Evolutionary conservation across 1,284 basidiomycete genomes (phyloP), one percentile per base, ranked within the genome.

Genomic region (Hymenochaete sp.): DNA sequence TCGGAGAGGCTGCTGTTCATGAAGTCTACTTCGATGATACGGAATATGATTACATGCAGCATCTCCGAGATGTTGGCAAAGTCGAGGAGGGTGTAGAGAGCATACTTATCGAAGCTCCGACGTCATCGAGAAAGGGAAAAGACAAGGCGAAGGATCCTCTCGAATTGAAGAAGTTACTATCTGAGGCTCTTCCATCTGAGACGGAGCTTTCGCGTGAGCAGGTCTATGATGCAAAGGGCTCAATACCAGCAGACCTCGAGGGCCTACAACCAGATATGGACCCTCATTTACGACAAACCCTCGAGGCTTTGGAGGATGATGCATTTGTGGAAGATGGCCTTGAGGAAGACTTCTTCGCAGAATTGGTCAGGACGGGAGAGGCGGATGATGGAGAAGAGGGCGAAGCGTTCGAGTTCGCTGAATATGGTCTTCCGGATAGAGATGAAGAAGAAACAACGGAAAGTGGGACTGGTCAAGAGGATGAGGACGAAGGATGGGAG

Each of bases 11-110:
- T 0, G 72, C 89, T 3, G 61, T 79, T 19, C 96, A 98, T 62
- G 95, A 93, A 8, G 70, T 99, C 58, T 93, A 92, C 66, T 98
- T 79, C 67, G 93, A 98, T 66, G 95, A 99, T 59, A 89, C 90
- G n/a, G 77, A 90, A 47, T 99, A 99, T 68, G 90, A 99, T 64
- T 99, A 99, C 70, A 95, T 98, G 90, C 86, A 95, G 65, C 96
- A 99, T 66, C 73, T 99, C 28, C 81, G 87, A 18, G 59, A 76
- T 1, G 77, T 90, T 33, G 90, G 89, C 3, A 53, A 73, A 3
- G 70, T 79, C 51, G 80, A 83, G 57, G 86, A 85, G 32, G 85
- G 82, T 3, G 76, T 87, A 8, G 85, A 87, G 29, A 83, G 77
- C 52, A 62, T 85, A 28, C 71, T 91, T 51, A 70, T 93, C 37